Percentiles rank a stretch among this genome's conserved stretches.
These are phyloP conservation scores for Leccinum subgranulosum DNA, from an alignment of 768 basidiomycete species.

Conservation along the genomic window DNA sequence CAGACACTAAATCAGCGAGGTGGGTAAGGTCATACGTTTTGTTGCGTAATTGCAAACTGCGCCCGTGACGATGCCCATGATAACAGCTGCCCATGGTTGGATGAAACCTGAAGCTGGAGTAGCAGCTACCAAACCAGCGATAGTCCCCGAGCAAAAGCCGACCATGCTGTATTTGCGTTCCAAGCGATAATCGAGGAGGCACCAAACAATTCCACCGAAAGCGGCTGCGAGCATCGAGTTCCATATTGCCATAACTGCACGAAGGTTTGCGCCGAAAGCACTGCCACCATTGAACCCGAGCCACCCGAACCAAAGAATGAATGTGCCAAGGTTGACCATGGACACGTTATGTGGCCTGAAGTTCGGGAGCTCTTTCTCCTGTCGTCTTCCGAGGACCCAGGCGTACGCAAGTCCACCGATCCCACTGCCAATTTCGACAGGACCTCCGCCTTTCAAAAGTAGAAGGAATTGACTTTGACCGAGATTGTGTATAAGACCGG, in stretches of 20 bases:
- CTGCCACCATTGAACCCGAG: conserved; percentile 90
- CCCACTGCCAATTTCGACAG: conserved; percentile 86
- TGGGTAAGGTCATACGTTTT: conserved; percentile 48
- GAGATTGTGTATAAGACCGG: conserved; percentile 3
- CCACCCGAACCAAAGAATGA: conserved; percentile 87
- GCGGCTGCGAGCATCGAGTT: conserved; percentile 87
- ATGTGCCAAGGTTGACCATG: conserved; percentile 78
- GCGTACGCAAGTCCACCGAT: conserved; percentile 83
- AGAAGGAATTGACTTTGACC: neutral
- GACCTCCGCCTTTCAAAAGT: conserved; percentile 61
- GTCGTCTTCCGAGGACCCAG: conserved; percentile 80
- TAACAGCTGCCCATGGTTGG: conserved; percentile 70
- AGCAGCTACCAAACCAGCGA: conserved; percentile 85
- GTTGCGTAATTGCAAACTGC: conserved; percentile 81
- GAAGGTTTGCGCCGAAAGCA: conserved; percentile 83
- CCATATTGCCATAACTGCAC: conserved; percentile 82
- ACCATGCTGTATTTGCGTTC: conserved; percentile 87
- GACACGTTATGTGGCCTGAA: conserved; percentile 90
- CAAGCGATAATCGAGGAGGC: conserved; percentile 71
- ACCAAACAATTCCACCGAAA: conserved; percentile 82
- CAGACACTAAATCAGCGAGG: conserved; percentile 2
- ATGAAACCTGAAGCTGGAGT: conserved; percentile 86
- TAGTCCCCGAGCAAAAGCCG: conserved; percentile 85
- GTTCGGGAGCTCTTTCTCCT: conserved; percentile 66
- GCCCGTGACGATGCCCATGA: conserved; percentile 73